phyloP scores from a whole-genome alignment of 2,329 filamentous ascomycete genomes.

The Cercospora canescens region DNA sequence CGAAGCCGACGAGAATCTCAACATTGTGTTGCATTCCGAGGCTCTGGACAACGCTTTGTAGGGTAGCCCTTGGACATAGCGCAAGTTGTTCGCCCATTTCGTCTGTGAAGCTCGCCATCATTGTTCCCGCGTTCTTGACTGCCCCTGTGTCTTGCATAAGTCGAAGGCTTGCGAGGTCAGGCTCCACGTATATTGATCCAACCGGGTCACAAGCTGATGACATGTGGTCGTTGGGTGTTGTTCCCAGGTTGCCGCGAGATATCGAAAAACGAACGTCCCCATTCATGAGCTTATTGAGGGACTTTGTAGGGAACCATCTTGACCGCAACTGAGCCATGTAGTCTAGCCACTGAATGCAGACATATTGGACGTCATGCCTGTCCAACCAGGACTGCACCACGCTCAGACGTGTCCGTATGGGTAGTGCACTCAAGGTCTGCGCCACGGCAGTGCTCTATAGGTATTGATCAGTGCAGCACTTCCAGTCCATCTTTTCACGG shows the following conservation, averaged over 20 bases:
- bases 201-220: slow-evolving; percentile 57
- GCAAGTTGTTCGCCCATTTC: slow-evolving; percentile 52
- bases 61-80: slow-evolving; percentile 60
- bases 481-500: background rate
- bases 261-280: slow-evolving; percentile 54
- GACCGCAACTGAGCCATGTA: slow-evolving; percentile 69
- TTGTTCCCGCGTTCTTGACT: slow-evolving; percentile 57
- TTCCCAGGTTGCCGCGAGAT: slow-evolving; percentile 62
- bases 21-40: slow-evolving; percentile 56
- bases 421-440: background rate
- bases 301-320: slow-evolving; percentile 64
- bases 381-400: background rate
- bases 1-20: slow-evolving; percentile 70
- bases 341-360: slow-evolving; percentile 77
- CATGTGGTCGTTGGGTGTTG: slow-evolving; percentile 66
- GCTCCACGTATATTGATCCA: slow-evolving; percentile 66
- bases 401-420: background rate
- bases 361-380: slow-evolving; percentile 48
- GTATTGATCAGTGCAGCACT: background rate
- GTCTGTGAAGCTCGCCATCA: slow-evolving; percentile 66
- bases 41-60: slow-evolving; percentile 51
- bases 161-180: slow-evolving; percentile 65
- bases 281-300: slow-evolving; percentile 41
- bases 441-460: background rate
- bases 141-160: slow-evolving; percentile 48